phyloP scores from a whole-genome alignment of 2,329 filamentous ascomycete species.

The Nectriaceae sp. region DNA sequence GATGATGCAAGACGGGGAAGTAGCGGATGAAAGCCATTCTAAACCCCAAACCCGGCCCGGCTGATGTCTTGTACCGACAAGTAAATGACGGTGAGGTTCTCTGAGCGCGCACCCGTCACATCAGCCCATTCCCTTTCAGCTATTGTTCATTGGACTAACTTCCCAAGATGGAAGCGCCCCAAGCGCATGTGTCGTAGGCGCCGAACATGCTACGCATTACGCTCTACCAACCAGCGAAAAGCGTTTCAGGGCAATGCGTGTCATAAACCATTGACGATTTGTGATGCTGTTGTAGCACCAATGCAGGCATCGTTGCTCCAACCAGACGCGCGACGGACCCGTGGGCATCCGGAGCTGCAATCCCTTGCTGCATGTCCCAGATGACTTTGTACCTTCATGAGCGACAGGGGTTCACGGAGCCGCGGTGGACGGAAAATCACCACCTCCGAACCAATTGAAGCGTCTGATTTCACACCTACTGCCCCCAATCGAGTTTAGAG shows the following conservation, averaged over 20 bases:
- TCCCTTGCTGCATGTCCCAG: neutral
- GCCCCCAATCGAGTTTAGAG: constrained; percentile 32
- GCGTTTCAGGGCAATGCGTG: neutral
- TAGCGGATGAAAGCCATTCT: too few species aligned
- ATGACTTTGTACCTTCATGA: constrained; percentile 2
- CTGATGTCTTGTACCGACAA: neutral
- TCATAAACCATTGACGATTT: neutral
- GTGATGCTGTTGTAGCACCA: neutral
- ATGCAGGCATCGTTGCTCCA: neutral
- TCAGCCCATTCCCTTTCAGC: neutral
- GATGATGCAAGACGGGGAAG: too few species aligned
- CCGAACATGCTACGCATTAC: neutral
- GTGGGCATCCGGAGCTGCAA: neutral
- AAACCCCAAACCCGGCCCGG: too few species aligned
- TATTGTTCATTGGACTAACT: neutral
- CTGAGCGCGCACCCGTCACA: neutral
- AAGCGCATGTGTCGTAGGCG: neutral
- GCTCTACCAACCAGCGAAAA: neutral
- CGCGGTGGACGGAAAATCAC: constrained; percentile 33
- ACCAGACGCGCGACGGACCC: neutral
- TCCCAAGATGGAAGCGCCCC: neutral
- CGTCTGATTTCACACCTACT: constrained; percentile 11
- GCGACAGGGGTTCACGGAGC: constrained; percentile 15
- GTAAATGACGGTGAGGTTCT: neutral
- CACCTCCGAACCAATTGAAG: constrained; percentile 30